phyloP scores from a whole-genome alignment of 331 rosid genomes.

The Rhamnella rubrinervis region DNA sequence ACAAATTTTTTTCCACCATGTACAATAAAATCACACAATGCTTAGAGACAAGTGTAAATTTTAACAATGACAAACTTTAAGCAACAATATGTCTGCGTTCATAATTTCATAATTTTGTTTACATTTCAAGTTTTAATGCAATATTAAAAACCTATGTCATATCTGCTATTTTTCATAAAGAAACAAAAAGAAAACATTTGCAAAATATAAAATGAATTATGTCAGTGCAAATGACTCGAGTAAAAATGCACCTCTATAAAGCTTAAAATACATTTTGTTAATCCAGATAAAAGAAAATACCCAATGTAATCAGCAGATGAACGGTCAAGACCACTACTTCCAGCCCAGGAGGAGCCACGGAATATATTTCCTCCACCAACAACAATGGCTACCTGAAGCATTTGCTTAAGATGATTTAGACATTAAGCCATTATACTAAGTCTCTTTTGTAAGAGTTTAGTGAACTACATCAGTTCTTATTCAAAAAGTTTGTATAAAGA shows the following conservation, averaged over 20 bases:
- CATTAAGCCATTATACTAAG: slow-evolving; percentile 10
- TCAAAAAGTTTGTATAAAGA: not conserved
- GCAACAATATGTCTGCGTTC: no score
- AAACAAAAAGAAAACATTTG: no score
- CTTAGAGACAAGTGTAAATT: not conserved
- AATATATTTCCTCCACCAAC: slow-evolving; percentile 98
- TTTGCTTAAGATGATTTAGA: slow-evolving; percentile 17
- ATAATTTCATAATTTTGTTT: no score
- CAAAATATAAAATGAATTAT: not conserved
- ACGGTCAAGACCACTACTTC: slow-evolving; percentile 87
- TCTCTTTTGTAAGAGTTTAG: slow-evolving; percentile 15
- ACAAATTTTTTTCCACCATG: not conserved
- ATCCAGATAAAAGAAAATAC: slow-evolving; percentile 40
- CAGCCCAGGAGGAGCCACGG: slow-evolving; percentile 91
- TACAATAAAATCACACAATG: not conserved
- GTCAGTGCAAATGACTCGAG: no score
- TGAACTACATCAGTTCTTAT: not conserved
- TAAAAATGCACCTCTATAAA: not conserved
- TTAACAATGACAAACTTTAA: no score
- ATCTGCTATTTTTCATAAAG: no score
- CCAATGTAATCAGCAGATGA: slow-evolving; percentile 97
- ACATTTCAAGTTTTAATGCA: no score
- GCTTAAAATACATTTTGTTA: not conserved
- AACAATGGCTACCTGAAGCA: slow-evolving; percentile 88
- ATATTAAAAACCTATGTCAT: no score